Base-by-base conservation (phyloP, 2,329 filamentous ascomycete species). In the Aspergillus piperis region DNA sequence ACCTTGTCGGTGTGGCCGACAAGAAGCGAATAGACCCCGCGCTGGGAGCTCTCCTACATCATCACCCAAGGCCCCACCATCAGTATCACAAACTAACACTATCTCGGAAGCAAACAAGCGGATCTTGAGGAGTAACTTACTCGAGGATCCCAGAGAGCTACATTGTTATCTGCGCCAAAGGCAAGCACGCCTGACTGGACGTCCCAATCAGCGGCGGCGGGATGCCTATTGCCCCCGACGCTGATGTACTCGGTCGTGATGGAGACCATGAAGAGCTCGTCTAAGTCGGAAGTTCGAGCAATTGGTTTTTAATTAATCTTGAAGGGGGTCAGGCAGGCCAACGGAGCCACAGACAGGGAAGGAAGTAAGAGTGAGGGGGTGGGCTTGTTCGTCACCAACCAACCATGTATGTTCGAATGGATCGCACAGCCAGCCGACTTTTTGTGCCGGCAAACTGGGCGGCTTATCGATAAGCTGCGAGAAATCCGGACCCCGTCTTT, bases 201-300 rank as follows among this genome's bases (percentile, higher is more conserved):
- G 72, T 90, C 87, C 95, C 95, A 99, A 78, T 98, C 94, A 27
- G 94, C 93, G 27, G 92, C 90, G 15, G 89, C 88, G 17, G 94
- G 90, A 70, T 98, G 91, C 69, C 94, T 85, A 76, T 98, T 99
- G 50, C 92, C 94, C 62, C 95, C 95, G 64, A 89, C 87, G 50
- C 91, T 88, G 66, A 95, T 81, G 68, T 84, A 87, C 47, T 83
- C 80, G 19, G 76, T 71, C 57, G 71, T 68, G 38, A 77, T 68
- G 36, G 71, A 74, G 57, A 74, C 73, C 77, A 79, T 78, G 67
- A 64, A 67, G 67, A 67, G 67, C 57, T 63, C 27, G 32, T 54
- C 30, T 11, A 15, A 17, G 7, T 47, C 53, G 50, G 21, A 25
- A 23, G 11, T 38, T 23, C 41, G 19, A 47, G 17, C 8, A 30